Base-by-base conservation (phyloP, 768 basidiomycete species). In the Rhizopogon vinicolor region DNA sequence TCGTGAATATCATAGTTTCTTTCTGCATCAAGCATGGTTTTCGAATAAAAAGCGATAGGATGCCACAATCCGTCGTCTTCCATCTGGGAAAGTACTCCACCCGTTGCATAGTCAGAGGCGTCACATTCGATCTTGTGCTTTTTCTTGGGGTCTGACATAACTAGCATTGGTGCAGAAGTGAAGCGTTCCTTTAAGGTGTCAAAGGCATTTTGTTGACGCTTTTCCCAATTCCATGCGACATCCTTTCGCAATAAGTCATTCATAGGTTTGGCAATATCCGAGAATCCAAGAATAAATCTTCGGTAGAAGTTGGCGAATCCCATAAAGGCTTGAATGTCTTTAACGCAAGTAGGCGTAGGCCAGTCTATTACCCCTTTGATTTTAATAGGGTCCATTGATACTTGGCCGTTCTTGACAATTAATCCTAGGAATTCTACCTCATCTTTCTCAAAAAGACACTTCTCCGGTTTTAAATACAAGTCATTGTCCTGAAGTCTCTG, bases 1-100 rank as follows among this genome's bases (percentile, higher is more conserved):
- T 79, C 71, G 59, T 76, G 67, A 6, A 70, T 68, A 25, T 72
- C 65, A 61, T 79, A 79, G 60, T 77, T 78, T n/a, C 65, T 42
- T 53, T 79, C 74, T 0, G 74, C 61, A 8, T 59, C 48, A 0
- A 60, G 43, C 9, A 74, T 48, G 3, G 41, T 63, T 8, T 65
- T 56, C 1, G 71, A 74, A 41, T 59, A 58, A 54, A 64, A 77
- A 0, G 64, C 66, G 13, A 75, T 44, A 0, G 72, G 71, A 22
- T 69, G 69, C 53, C 66, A 42, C 5, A 58, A 53, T 18, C 59
- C 61, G 1, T 58, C 14, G 1, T 18, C n/a, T 7, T 40, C n/a
- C 0, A 16, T 3, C 14, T 45, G 43, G 16, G 35, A 39, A 1
- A 54, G 53, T 3, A 54, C 44, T 1, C 9, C 44, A 2, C 19